These are phyloP conservation scores for Sergeia podlipaevii DNA, from an alignment of 208 protist species.

Conservation along the genomic window DNA sequence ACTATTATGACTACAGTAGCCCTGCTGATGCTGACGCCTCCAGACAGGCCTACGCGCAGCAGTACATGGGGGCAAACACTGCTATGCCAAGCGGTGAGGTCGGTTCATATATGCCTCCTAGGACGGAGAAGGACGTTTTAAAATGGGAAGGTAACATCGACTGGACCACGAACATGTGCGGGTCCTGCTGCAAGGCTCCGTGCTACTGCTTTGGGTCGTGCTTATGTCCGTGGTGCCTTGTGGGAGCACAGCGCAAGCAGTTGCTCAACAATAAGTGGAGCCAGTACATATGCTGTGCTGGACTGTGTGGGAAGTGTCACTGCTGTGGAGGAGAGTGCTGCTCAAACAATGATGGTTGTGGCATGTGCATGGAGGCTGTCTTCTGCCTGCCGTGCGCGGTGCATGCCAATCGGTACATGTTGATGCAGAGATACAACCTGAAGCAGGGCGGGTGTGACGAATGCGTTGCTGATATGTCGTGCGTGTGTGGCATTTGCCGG, in stretches of 20 bases:
- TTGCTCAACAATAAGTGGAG: slow-evolving; percentile 40
- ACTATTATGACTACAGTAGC: too few relatives aligned
- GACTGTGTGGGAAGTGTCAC: slow-evolving; percentile 32
- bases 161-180: slow-evolving; percentile 28
- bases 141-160: slow-evolving; percentile 26
- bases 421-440: slow-evolving; percentile 54
- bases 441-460: slow-evolving; percentile 51
- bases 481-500: slow-evolving; percentile 20
- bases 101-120: slow-evolving; percentile 30
- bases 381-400: slow-evolving; percentile 46
- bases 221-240: slow-evolving; percentile 53
- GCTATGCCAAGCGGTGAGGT: too few relatives aligned
- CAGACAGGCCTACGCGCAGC: background rate
- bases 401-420: slow-evolving; percentile 67
- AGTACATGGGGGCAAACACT: background rate
- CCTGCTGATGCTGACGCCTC: background rate
- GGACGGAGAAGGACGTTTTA: slow-evolving; percentile 19
- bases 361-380: slow-evolving; percentile 35
- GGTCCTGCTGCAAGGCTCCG: slow-evolving; percentile 26
- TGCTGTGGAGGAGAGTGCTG: slow-evolving; percentile 10
- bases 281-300: slow-evolving; percentile 59
- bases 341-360: slow-evolving; percentile 23
- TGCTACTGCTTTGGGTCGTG: slow-evolving; percentile 35
- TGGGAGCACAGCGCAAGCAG: slow-evolving; percentile 46
- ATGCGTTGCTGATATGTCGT: slow-evolving; percentile 25